phyloP scores from a whole-genome alignment of 345 rosid genomes.

The Syzygium aqueum region DNA sequence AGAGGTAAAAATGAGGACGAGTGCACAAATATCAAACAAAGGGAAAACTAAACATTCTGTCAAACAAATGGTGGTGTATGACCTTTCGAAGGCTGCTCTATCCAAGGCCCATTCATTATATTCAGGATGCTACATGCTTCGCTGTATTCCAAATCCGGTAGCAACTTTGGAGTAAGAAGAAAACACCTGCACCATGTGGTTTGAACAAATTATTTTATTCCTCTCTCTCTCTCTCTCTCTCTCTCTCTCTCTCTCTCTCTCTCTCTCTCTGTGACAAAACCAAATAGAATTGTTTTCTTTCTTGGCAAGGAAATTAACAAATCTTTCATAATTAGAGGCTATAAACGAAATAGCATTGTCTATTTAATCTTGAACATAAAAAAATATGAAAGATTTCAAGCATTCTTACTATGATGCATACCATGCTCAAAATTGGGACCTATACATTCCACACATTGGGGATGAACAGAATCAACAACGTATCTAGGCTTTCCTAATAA shows the following conservation, averaged over 20 bases:
- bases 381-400: background rate
- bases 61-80: background rate
- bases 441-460: background rate
- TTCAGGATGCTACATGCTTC: constrained; percentile 88
- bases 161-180: constrained; percentile 82
- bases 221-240: background rate
- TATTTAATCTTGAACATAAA: background rate
- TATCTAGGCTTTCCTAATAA: background rate
- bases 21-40: background rate
- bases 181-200: constrained; percentile 51
- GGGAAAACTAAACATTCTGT: background rate
- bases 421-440: background rate
- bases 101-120: constrained; percentile 97
- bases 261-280: background rate
- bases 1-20: background rate
- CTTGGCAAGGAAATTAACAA: background rate
- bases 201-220: background rate
- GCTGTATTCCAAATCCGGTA: constrained; percentile 79
- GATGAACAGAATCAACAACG: background rate
- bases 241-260: background rate
- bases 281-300: background rate
- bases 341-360: background rate
- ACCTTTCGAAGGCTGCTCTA: constrained; percentile 76
- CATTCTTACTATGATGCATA: background rate
- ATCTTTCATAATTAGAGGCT: background rate